phyloP scores from a whole-genome alignment of 495 filamentous ascomycete species.

The Halenospora varia region DNA sequence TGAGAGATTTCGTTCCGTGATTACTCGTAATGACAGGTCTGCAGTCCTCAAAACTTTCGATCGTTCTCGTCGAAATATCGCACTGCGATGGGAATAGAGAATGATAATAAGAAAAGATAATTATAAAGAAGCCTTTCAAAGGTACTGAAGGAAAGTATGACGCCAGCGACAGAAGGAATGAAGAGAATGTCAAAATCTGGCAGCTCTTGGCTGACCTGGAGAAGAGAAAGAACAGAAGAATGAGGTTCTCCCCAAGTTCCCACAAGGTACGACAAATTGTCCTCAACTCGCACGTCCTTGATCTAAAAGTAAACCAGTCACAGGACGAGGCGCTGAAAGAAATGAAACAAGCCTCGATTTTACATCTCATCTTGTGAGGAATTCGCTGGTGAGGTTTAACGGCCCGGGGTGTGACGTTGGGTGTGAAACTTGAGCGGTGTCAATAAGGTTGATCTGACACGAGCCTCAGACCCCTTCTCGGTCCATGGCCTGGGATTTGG shows the following conservation, averaged over 20 bases:
- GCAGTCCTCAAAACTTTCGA: too few relatives aligned
- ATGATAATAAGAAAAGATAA: too few relatives aligned
- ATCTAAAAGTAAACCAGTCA: background rate
- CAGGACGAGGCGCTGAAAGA: background rate
- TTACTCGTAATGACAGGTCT: too few relatives aligned
- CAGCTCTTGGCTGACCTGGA: slow-evolving; percentile 3
- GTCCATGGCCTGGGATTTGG: background rate
- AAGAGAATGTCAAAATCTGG: background rate
- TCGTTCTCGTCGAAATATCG: too few relatives aligned
- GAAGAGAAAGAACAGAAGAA: background rate
- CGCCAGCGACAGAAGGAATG: background rate
- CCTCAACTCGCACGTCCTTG: background rate
- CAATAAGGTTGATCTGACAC: background rate
- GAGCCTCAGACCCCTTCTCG: background rate
- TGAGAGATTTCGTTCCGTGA: background rate
- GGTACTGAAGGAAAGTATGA: slow-evolving; percentile 8
- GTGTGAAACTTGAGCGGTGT: background rate
- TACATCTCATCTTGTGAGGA: background rate
- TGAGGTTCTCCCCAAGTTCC: background rate
- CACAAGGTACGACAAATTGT: background rate
- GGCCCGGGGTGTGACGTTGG: background rate
- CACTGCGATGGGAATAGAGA: background rate
- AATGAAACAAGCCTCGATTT: background rate
- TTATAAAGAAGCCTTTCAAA: slow-evolving; percentile 24
- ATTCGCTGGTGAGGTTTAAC: background rate